These are phyloP conservation scores for Magnusiomyces paraingens DNA, from an alignment of 1,139 yeast species.

Conservation along the genomic window DNA sequence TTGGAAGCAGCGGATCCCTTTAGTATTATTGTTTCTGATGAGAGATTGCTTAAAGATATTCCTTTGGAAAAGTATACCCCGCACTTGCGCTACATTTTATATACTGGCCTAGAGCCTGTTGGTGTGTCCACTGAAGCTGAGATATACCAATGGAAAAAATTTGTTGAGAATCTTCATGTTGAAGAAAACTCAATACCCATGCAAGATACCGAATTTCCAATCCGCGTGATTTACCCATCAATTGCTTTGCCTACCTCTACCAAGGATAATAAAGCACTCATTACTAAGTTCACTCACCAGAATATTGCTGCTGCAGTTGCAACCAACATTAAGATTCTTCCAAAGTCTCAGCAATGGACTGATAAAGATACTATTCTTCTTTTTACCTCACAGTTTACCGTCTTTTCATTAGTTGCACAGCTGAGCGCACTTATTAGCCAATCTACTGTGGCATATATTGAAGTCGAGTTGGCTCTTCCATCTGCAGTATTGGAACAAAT, in stretches of 20 bases:
- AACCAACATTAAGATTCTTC: constrained; percentile 32
- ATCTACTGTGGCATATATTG: constrained; percentile 26
- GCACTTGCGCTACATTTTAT: constrained; percentile 5
- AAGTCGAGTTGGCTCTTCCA: constrained; percentile 25
- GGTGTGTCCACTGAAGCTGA: too few relatives aligned
- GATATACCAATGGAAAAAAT: constrained; percentile 3
- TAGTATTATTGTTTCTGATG: constrained; percentile 8
- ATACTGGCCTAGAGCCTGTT: background rate
- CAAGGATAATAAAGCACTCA: background rate
- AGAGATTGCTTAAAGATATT: constrained; percentile 1
- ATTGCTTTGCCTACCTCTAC: background rate
- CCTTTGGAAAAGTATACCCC: background rate
- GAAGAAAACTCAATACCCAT: constrained; percentile 3
- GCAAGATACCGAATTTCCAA: background rate
- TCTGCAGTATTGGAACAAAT: constrained; percentile 20
- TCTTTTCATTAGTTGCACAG: constrained; percentile 27
- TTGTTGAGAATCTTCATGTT: constrained; percentile 1
- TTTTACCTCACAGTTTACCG: constrained; percentile 26
- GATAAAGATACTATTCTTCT: constrained; percentile 28
- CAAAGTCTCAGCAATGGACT: constrained; percentile 29
- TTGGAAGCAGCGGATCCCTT: constrained; percentile 12
- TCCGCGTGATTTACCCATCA: too few relatives aligned
- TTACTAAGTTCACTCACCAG: constrained; percentile 20
- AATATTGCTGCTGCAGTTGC: constrained; percentile 33
- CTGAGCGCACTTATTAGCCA: constrained; percentile 31